A percentile compares a stretch with the other conserved stretches of the same genome.
Evolutionary conservation across 805 yeast genomes (phyloP).

Genomic region (Schwanniomyces occidentalis): DNA sequence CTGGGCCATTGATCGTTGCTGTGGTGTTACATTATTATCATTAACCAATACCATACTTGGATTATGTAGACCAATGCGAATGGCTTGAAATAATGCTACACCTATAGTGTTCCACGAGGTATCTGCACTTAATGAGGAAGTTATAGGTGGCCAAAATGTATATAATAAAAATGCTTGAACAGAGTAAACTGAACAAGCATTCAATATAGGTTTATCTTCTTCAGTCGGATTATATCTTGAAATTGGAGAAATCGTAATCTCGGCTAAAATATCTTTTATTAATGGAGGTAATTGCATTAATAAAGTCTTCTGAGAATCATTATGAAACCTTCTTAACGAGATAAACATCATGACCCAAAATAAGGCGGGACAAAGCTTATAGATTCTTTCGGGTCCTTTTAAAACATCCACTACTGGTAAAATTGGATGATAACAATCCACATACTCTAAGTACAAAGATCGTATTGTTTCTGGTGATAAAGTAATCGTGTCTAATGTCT

Average conservation of each 20-base stretch:
- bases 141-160: conserved; percentile 94
- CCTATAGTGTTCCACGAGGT: conserved; percentile 96
- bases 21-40: conserved; percentile 22
- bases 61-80: conserved; percentile 85
- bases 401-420: conserved; percentile 83
- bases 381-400: conserved; percentile 80
- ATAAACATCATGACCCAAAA: conserved; percentile 94
- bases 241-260: conserved; percentile 86
- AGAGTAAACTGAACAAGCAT: conserved; percentile 88
- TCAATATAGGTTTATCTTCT: conserved; percentile 76
- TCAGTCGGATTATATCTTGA: conserved; percentile 80
- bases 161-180: conserved; percentile 90
- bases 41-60: conserved; percentile 48
- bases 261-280: conserved; percentile 77
- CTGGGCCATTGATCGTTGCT: conserved; percentile 48
- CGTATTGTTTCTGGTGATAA: conserved; percentile 62
- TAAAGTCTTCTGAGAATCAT: conserved; percentile 34
- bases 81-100: conserved; percentile 88
- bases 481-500: conserved; percentile 67
- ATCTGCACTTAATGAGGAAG: conserved; percentile 92
- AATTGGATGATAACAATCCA: conserved; percentile 76
- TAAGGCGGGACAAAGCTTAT: conserved; percentile 77
- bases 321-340: conserved; percentile 66
- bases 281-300: conserved; percentile 64
- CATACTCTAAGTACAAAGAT: conserved; percentile 67